Evolutionary conservation across 192 early-diverging fungal species (phyloP).

Genomic region (Gonapodya sp.): DNA sequence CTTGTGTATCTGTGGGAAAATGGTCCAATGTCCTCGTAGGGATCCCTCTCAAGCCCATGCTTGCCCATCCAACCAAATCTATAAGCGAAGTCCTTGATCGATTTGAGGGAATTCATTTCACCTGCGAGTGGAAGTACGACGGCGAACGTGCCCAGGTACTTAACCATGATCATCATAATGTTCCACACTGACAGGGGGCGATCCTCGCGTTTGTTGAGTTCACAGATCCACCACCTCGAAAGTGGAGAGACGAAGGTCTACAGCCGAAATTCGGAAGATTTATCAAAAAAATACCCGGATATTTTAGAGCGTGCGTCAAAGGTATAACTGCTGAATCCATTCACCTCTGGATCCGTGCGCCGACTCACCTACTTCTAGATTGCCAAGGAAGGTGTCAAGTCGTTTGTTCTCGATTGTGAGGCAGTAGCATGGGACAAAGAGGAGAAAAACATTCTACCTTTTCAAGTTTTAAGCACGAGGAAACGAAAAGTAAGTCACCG

Average conservation of each 20-base stretch:
- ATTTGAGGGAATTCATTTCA: constrained; percentile 85
- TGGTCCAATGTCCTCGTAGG: constrained; percentile 31
- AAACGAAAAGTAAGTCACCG: constrained; percentile 61
- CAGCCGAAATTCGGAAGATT: constrained; percentile 92
- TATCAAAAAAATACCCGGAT: constrained; percentile 88
- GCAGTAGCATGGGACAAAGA: constrained; percentile 96
- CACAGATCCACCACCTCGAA: constrained; percentile 71
- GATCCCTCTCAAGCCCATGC: constrained; percentile 97
- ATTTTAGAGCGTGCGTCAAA: constrained; percentile 66
- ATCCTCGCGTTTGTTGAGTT: constrained; percentile 13
- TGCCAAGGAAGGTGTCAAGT: constrained; percentile 48
- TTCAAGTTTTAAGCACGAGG: constrained; percentile 91
- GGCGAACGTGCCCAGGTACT: constrained; percentile 83
- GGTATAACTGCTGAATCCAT: constrained; percentile 30
- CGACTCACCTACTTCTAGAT: constrained; percentile 28
- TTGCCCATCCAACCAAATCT: constrained; percentile 95
- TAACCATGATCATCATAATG: neutral
- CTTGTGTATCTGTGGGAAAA: constrained; percentile 11
- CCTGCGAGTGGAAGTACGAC: constrained; percentile 93
- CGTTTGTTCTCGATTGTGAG: constrained; percentile 97
- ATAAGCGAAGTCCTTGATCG: constrained; percentile 86
- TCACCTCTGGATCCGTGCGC: neutral
- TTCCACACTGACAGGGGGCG: neutral
- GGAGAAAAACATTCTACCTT: constrained; percentile 82
- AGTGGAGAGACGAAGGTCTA: constrained; percentile 73